phyloP scores from a whole-genome alignment of 129 eudicot genomes.

The Flaveria ramosissima region DNA sequence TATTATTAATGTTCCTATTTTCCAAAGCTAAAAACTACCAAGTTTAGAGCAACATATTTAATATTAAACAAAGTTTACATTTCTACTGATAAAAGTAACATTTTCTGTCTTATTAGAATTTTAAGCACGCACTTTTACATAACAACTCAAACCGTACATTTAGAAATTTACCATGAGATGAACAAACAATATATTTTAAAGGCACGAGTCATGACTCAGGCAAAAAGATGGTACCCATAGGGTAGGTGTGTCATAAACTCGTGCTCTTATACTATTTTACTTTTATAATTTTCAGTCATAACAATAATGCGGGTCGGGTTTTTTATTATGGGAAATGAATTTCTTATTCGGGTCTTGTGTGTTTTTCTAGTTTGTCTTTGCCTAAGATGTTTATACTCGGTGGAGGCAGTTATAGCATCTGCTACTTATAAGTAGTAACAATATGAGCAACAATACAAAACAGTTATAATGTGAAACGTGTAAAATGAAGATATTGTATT shows the following conservation, averaged over 20 bases:
- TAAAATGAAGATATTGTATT: no score
- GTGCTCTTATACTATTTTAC: conserved; percentile 20
- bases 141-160: conserved; percentile 1
- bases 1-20: background rate
- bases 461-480: no score
- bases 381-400: no score
- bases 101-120: background rate
- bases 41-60: background rate
- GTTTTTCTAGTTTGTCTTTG: background rate
- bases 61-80: background rate
- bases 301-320: background rate
- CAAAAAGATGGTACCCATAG: conserved; percentile 17
- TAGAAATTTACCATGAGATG: conserved; percentile 34
- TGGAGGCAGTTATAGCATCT: no score
- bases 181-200: conserved; percentile 1
- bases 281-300: background rate
- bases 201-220: conserved; percentile 2
- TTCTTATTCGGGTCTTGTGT: background rate
- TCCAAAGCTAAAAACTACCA: background rate
- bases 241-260: conserved; percentile 22
- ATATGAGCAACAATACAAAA: no score
- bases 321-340: no score
- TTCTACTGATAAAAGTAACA: background rate
- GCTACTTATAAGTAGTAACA: no score
- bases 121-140: background rate